A percentile compares a stretch with the other conserved stretches of the same genome.
phyloP scores from a whole-genome alignment of 1,284 basidiomycete species.

The Kalmanozyma brasiliensis region DNA sequence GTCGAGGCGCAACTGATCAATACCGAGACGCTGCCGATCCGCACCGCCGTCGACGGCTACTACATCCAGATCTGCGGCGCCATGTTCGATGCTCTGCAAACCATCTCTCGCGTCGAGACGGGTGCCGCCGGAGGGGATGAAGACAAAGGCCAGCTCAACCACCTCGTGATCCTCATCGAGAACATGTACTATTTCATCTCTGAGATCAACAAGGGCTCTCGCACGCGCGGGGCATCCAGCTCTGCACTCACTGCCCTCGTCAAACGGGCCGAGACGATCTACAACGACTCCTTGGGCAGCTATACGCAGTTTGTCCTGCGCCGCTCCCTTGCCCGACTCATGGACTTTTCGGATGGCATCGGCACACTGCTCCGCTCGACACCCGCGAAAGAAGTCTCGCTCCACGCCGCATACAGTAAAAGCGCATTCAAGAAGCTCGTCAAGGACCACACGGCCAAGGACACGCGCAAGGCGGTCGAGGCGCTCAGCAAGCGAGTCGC shows the following conservation, averaged over 20 bases:
- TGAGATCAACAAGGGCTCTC: conserved; percentile 76
- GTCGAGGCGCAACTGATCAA: conserved; percentile 84
- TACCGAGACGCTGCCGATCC: conserved; percentile 78
- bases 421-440: conserved; percentile 82
- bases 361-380: conserved; percentile 85
- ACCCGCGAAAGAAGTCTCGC: conserved; percentile 80
- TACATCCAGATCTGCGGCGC: conserved; percentile 87
- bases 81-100: conserved; percentile 92
- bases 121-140: conserved; percentile 65
- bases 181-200: conserved; percentile 94
- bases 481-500: conserved; percentile 88
- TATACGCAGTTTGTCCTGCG: conserved; percentile 90
- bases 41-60: conserved; percentile 79
- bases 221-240: conserved; percentile 29
- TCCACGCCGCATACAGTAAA: conserved; percentile 81
- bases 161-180: conserved; percentile 93
- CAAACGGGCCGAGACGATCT: conserved; percentile 81
- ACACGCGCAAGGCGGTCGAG: conserved; percentile 84
- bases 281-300: conserved; percentile 83
- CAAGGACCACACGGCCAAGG: conserved; percentile 86
- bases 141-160: conserved; percentile 95
- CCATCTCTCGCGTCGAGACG: conserved; percentile 89
- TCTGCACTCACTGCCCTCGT: conserved; percentile 74
- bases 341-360: conserved; percentile 93
- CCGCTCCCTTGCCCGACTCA: conserved; percentile 85